These are phyloP conservation scores for Ogataea minuta DNA, from an alignment of 805 yeast genomes.

Conservation along the genomic window DNA sequence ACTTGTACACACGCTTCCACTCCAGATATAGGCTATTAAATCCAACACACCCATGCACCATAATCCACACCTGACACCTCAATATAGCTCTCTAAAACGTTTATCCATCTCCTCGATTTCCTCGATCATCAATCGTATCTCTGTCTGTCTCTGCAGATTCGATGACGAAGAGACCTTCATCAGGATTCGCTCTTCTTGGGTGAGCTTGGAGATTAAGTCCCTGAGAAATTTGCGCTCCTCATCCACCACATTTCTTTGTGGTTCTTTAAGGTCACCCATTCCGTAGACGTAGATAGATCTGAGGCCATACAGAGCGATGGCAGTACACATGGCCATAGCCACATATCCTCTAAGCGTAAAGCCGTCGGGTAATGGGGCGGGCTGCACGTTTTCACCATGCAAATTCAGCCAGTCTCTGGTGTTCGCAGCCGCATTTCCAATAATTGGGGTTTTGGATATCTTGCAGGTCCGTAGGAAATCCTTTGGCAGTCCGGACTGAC, in stretches of 20 bases:
- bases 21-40: neutral
- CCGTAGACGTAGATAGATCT: constrained; percentile 62
- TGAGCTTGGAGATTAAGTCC: constrained; percentile 16
- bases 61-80: constrained; percentile 3
- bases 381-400: constrained; percentile 59
- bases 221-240: constrained; percentile 19
- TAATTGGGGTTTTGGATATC: constrained; percentile 41
- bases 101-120: constrained; percentile 24
- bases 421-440: constrained; percentile 78
- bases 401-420: constrained; percentile 52
- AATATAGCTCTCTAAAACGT: constrained; percentile 16
- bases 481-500: constrained; percentile 35
- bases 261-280: constrained; percentile 55
- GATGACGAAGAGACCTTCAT: constrained; percentile 1
- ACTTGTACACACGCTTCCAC: neutral
- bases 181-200: constrained; percentile 12
- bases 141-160: constrained; percentile 4
- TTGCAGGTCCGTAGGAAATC: constrained; percentile 52
- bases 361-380: constrained; percentile 62
- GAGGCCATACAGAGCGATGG: constrained; percentile 60
- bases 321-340: constrained; percentile 54
- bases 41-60: no score
- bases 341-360: constrained; percentile 69
- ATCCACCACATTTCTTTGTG: constrained; percentile 34
- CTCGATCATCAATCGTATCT: constrained; percentile 19